These are phyloP conservation scores for Dacryopinax spathularia DNA, from an alignment of 768 basidiomycete genomes.

Conservation along the genomic window DNA sequence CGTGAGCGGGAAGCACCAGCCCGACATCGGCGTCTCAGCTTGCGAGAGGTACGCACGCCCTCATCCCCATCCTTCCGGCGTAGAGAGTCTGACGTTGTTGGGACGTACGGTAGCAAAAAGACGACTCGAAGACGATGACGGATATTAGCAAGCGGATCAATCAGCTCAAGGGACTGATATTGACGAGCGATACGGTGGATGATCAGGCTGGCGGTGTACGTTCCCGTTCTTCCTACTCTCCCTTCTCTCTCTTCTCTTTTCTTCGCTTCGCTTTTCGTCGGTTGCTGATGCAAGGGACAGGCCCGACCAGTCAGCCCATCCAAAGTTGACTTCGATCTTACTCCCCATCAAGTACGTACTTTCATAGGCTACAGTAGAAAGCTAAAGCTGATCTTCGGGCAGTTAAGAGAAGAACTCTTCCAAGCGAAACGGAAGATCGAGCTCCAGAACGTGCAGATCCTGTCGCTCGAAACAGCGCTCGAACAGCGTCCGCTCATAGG, in stretches of 20 bases:
- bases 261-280: not conserved
- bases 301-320: conserved; percentile 68
- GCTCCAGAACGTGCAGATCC: conserved; percentile 66
- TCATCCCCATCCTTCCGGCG: not conserved
- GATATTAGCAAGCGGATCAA: conserved; percentile 68
- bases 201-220: conserved; percentile 45
- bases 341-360: conserved; percentile 57
- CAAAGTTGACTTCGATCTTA: conserved; percentile 82
- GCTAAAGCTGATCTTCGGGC: not conserved
- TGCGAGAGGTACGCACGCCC: conserved; percentile 30
- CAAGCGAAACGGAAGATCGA: conserved; percentile 62
- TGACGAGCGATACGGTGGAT: conserved; percentile 74
- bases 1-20: conserved; percentile 48
- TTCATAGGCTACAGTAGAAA: not conserved
- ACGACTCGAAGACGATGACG: conserved; percentile 72
- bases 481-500: conserved; percentile 54
- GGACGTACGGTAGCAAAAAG: conserved; percentile 44
- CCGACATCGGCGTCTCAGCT: conserved; percentile 37
- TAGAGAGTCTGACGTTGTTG: not conserved
- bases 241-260: not conserved
- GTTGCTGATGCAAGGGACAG: conserved; percentile 4
- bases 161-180: conserved; percentile 68
- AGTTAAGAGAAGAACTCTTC: conserved; percentile 83
- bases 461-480: conserved; percentile 67
- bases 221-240: not conserved